phyloP scores from a whole-genome alignment of 805 yeast genomes.

The Ogataea angusta region DNA sequence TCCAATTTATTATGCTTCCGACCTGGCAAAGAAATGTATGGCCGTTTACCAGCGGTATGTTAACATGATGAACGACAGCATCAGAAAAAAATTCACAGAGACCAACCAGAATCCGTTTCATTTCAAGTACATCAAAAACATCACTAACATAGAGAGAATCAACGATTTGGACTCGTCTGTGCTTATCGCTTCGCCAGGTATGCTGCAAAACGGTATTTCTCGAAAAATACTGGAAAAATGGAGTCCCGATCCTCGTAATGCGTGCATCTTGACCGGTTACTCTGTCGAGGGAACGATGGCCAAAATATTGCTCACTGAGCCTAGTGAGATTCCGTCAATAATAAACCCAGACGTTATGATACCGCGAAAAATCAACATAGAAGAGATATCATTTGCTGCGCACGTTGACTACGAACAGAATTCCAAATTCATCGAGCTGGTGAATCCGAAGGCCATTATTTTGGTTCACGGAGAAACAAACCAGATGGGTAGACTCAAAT shows the following conservation, averaged over 20 bases:
- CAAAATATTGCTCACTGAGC: slow-evolving; percentile 81
- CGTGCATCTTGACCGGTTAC: slow-evolving; percentile 89
- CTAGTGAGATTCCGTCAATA: slow-evolving; percentile 81
- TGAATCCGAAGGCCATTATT: slow-evolving; percentile 80
- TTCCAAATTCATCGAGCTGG: slow-evolving; percentile 82
- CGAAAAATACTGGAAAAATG: slow-evolving; percentile 88
- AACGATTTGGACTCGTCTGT: slow-evolving; percentile 96
- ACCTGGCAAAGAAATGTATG: slow-evolving; percentile 92
- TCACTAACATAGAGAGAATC: slow-evolving; percentile 75
- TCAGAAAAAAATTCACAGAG: slow-evolving; percentile 70
- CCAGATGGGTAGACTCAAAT: slow-evolving; percentile 97
- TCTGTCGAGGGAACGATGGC: slow-evolving; percentile 99
- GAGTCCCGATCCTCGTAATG: slow-evolving; percentile 94
- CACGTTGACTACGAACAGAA: slow-evolving; percentile 97
- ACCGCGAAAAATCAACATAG: slow-evolving; percentile 83
- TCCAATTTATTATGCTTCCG: slow-evolving; percentile 87
- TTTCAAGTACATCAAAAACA: slow-evolving; percentile 78
- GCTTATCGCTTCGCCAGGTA: slow-evolving; percentile 95
- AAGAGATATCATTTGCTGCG: slow-evolving; percentile 98
- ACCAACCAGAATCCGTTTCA: slow-evolving; percentile 86
- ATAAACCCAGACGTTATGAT: slow-evolving; percentile 77
- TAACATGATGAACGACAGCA: slow-evolving; percentile 94
- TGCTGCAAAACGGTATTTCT: slow-evolving; percentile 95
- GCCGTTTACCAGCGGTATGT: slow-evolving; percentile 96
- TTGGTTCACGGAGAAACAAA: slow-evolving; percentile 96